Conservation (phyloP, 805 yeast genomes). For the Wickerhamiella sergipiensis region DNA sequence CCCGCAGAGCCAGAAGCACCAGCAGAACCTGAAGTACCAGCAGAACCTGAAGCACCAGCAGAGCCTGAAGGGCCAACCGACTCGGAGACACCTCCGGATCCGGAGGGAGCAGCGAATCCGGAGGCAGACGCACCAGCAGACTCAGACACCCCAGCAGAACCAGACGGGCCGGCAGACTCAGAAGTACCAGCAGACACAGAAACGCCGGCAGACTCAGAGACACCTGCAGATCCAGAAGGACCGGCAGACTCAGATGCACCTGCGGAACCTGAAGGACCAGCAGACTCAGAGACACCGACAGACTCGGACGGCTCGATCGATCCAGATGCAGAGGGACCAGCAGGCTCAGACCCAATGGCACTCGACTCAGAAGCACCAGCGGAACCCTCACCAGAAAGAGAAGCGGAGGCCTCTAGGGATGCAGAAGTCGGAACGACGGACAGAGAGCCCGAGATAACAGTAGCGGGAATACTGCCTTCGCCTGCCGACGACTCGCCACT, state of each 20-base stretch:
- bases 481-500: neutral
- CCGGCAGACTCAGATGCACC: neutral
- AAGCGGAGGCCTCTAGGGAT: too few species aligned
- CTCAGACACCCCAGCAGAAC: neutral
- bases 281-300: neutral
- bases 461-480: neutral
- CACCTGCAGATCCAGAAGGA: neutral
- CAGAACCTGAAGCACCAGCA: neutral
- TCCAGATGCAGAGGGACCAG: neutral
- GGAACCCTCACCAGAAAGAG: too few species aligned
- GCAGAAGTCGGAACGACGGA: too few species aligned
- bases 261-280: too few species aligned
- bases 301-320: neutral
- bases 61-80: neutral
- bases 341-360: too few species aligned
- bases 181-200: neutral
- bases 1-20: neutral
- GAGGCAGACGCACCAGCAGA: neutral
- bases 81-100: neutral
- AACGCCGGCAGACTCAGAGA: neutral
- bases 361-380: too few species aligned
- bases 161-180: neutral
- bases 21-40: neutral
- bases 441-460: too few species aligned
- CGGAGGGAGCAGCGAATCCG: neutral